Percentiles rank a stretch among this genome's conserved stretches.
phyloP scores from a whole-genome alignment of 2,329 filamentous ascomycete species.

The Fusarium torreyae region DNA sequence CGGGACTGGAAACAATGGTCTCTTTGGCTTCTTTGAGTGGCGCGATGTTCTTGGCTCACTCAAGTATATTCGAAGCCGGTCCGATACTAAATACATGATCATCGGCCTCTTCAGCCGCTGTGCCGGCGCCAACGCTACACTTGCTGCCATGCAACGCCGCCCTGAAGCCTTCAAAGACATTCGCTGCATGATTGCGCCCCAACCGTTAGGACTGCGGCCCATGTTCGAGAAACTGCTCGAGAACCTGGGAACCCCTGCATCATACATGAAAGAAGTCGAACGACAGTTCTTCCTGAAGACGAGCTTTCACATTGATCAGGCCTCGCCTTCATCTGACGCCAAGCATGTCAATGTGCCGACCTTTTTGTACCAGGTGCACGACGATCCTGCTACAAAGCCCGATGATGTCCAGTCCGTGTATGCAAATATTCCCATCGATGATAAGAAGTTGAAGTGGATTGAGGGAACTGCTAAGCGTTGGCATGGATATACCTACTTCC shows the following conservation, averaged over 20 bases:
- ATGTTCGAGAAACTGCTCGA: constrained; percentile 18
- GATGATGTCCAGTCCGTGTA: constrained; percentile 36
- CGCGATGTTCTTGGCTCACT: constrained; percentile 33
- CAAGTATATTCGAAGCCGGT: constrained; percentile 13
- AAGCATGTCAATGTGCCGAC: constrained; percentile 32
- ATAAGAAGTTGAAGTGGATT: constrained; percentile 38
- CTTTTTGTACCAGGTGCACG: constrained; percentile 33
- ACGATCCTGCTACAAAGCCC: constrained; percentile 26
- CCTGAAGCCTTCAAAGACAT: constrained; percentile 25
- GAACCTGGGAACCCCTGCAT: constrained; percentile 17
- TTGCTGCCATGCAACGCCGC: constrained; percentile 20
- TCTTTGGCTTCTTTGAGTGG: constrained; percentile 42
- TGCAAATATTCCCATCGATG: constrained; percentile 25
- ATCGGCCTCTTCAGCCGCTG: constrained; percentile 39
- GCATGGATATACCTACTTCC: constrained; percentile 37
- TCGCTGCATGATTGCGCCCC: constrained; percentile 31
- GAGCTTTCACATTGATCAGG: constrained; percentile 27
- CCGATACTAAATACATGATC: constrained; percentile 6
- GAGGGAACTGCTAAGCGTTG: constrained; percentile 26
- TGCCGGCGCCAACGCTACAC: constrained; percentile 26
- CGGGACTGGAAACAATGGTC: constrained; percentile 26
- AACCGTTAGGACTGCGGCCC: constrained; percentile 19
- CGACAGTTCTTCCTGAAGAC: constrained; percentile 36
- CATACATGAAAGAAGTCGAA: constrained; percentile 33
- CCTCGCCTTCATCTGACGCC: constrained; percentile 13